Conservation (phyloP, 805 yeast species). For the Wickerhamiella slavikovae region DNA sequence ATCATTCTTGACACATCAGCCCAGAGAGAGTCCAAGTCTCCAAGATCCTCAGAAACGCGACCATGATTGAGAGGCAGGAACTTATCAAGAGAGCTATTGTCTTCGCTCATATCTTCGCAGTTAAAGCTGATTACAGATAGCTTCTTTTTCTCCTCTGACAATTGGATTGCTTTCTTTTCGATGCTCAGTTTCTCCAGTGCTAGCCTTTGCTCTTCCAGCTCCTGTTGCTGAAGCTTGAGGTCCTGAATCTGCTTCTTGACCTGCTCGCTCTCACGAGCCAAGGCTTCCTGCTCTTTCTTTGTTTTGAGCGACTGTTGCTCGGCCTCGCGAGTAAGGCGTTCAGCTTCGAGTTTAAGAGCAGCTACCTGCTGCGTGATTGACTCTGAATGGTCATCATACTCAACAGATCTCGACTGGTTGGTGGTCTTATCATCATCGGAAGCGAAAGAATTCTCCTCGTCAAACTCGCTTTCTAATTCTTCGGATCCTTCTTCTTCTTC, state of each 20-base stretch:
- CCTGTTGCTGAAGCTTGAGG: neutral
- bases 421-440: neutral
- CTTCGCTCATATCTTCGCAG: too few species aligned
- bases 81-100: neutral
- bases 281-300: neutral
- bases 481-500: conserved; percentile 1
- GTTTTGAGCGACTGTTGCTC: neutral
- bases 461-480: conserved; percentile 1
- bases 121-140: too few species aligned
- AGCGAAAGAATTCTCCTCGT: neutral
- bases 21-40: conserved; percentile 6
- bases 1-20: conserved; percentile 8
- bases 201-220: neutral
- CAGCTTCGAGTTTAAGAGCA: neutral
- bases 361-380: neutral
- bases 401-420: neutral
- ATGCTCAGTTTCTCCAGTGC: too few species aligned
- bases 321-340: conserved; percentile 1
- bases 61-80: conserved; percentile 2
- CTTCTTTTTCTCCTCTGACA: too few species aligned
- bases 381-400: neutral
- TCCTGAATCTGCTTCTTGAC: neutral
- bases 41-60: conserved; percentile 1
- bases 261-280: neutral
- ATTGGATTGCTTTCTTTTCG: too few species aligned